phyloP scores from a whole-genome alignment of 1,139 yeast genomes.

The Diutina catenulata region DNA sequence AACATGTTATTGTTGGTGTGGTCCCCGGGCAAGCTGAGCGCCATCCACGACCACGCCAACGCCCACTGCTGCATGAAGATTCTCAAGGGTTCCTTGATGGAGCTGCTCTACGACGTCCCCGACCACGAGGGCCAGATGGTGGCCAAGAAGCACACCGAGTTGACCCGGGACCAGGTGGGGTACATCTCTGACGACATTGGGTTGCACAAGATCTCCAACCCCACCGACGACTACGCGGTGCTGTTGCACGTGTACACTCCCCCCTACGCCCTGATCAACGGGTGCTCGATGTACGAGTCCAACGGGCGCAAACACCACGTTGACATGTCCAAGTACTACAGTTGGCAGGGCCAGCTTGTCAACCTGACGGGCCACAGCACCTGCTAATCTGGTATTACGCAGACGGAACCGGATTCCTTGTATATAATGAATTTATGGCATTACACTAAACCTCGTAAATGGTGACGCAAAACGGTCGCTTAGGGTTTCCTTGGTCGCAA shows the following conservation, averaged over 20 bases:
- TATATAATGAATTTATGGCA: too few relatives aligned
- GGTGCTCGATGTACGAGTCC: conserved; percentile 52
- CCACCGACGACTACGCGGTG: conserved; percentile 39
- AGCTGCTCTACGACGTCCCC: conserved; percentile 49
- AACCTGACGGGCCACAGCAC: conserved; percentile 18
- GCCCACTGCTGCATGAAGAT: conserved; percentile 66
- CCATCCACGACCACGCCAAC: conserved; percentile 67
- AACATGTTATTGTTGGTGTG: conserved; percentile 59
- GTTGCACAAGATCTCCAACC: conserved; percentile 52
- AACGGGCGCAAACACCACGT: conserved; percentile 44
- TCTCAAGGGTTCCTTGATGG: conserved; percentile 47
- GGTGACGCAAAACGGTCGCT: too few relatives aligned
- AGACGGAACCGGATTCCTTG: too few relatives aligned
- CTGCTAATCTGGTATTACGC: conserved; percentile 17
- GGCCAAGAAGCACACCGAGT: conserved; percentile 21
- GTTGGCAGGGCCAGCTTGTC: conserved; percentile 45
- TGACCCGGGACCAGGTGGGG: conserved; percentile 40
- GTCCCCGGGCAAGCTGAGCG: conserved; percentile 58
- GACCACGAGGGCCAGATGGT: conserved; percentile 16
- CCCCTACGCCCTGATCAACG: conserved; percentile 61
- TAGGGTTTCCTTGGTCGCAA: too few relatives aligned
- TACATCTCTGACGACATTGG: conserved; percentile 62
- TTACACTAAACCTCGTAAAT: too few relatives aligned
- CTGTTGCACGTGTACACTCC: conserved; percentile 70
- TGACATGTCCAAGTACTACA: conserved; percentile 49